Base-by-base conservation (phyloP, 2,329 filamentous ascomycete species). In the Epicoccum nigrum region DNA sequence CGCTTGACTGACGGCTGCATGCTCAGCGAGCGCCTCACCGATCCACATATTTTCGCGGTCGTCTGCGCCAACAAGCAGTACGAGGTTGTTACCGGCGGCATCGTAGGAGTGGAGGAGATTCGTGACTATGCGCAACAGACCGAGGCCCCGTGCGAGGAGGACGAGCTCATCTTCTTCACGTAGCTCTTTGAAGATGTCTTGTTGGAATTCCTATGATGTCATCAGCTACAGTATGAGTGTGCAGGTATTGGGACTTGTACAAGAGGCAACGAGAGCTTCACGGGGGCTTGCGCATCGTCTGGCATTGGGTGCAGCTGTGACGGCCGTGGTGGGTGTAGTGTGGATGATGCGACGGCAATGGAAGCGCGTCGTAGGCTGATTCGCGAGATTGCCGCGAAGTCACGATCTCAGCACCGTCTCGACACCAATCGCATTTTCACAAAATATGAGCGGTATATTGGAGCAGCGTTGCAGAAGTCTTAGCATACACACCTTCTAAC, bases 61-160 rank as follows among this genome's bases (percentile, higher is more conserved):
- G 54, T 94, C 89, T 28, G 94, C 92, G 8, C 92, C 92, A 33
- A 97, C 86, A 16, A 99, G 77, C 35, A 99, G 80, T 40, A 99
- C 87, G 46, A 99, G 79, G 68, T 96, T 97, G 75, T 94, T 95
- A 12, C 94, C 94, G 3, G 91, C 91, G 1, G 92, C 92, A 81
- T 99, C 94, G 76, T 97, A 97, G 16, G 92, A 92, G 75, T 99
- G 94, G 21, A 99, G 84, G 31, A 99, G 83, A 71, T 97, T 99
- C n/a, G 91, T 95, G 67, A 97, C 84, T 50, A 99, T 84, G 61
- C 92, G 90, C 72, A 97, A 84, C 37, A 97, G 86, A 63, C 94
- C 94, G 39, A 99, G 86, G 62, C 94, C 94, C 45, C 91, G 89
- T 33, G 93, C 94, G 47, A 97, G 83, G 46, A 99, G 82, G 65